These are phyloP conservation scores for Chloranthus sessilifolius DNA, from an alignment of 164 flowering plant species.

Conservation along the genomic window DNA sequence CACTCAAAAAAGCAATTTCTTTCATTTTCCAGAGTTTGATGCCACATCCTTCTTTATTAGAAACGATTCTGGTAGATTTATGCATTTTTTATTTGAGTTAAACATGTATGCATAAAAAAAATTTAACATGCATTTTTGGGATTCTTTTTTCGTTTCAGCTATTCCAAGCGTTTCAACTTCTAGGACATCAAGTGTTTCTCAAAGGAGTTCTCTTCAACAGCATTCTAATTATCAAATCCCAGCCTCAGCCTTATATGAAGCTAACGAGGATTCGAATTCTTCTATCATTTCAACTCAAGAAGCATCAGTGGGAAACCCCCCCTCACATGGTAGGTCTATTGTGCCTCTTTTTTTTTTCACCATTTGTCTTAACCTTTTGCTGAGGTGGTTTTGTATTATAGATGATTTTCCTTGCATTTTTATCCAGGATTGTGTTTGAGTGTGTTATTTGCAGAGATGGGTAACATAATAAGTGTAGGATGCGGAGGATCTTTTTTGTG, in stretches of 20 bases:
- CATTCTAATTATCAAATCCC: constrained; percentile 75
- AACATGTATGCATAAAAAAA: too few species aligned
- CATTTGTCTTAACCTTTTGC: neutral
- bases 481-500: too few species aligned
- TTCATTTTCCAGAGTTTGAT: too few species aligned
- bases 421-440: too few species aligned
- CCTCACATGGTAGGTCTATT: constrained; percentile 14
- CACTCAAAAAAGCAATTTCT: too few species aligned
- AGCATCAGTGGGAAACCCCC: constrained; percentile 21
- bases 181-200: constrained; percentile 32
- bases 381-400: neutral
- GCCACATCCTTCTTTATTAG: too few species aligned
- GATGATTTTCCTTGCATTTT: too few species aligned
- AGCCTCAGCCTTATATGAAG: constrained; percentile 81
- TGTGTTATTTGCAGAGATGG: too few species aligned
- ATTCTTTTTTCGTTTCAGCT: neutral
- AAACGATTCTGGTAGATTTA: too few species aligned
- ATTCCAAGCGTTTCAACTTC: constrained; percentile 6
- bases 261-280: constrained; percentile 31
- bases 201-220: constrained; percentile 36
- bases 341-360: neutral
- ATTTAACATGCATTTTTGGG: too few species aligned
- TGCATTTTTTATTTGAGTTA: too few species aligned
- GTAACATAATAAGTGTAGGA: too few species aligned
- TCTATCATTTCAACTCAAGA: constrained; percentile 17